phyloP scores from a whole-genome alignment of 2,329 filamentous ascomycete species.

The Calonectria fujianensis region DNA sequence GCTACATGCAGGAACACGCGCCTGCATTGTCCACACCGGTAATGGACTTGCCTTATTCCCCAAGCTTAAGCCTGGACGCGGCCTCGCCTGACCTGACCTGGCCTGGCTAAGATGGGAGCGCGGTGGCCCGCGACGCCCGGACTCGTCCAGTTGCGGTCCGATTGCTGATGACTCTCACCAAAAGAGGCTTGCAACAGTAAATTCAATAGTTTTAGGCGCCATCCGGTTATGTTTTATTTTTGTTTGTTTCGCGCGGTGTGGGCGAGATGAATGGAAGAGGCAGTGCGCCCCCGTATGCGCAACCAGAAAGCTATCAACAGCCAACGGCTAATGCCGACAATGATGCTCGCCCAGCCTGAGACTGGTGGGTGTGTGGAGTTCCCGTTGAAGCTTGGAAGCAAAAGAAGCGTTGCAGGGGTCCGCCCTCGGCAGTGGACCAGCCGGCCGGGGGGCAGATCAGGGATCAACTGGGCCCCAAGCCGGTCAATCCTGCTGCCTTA shows the following conservation, averaged over 20 bases:
- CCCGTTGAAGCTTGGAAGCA: slow-evolving; percentile 23
- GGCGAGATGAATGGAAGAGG: slow-evolving; percentile 3
- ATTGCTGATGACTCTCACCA: slow-evolving; percentile 10
- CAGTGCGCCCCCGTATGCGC: slow-evolving; percentile 4
- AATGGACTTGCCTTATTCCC: slow-evolving; percentile 4
- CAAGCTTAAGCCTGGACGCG: slow-evolving; percentile 11
- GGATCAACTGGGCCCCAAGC: neutral
- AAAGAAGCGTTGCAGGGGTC: slow-evolving; percentile 15
- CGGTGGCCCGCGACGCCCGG: neutral
- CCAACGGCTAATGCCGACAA: slow-evolving; percentile 1
- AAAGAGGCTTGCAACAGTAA: neutral
- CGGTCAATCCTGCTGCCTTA: neutral
- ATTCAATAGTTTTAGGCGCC: slow-evolving; percentile 8
- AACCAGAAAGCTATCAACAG: neutral
- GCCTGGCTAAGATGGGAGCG: slow-evolving; percentile 1
- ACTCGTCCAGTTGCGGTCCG: slow-evolving; percentile 20
- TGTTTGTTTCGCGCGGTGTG: slow-evolving; percentile 3
- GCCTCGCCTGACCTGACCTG: slow-evolving; percentile 2
- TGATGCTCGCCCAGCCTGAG: slow-evolving; percentile 20
- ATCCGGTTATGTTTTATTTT: neutral
- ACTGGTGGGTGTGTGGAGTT: slow-evolving; percentile 20
- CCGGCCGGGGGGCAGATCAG: slow-evolving; percentile 17
- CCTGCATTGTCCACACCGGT: slow-evolving; percentile 16
- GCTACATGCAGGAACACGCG: slow-evolving; percentile 23
- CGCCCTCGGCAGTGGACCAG: slow-evolving; percentile 6